phyloP scores from a whole-genome alignment of 169 alveolate species.

The Eimeria zaria region DNA sequence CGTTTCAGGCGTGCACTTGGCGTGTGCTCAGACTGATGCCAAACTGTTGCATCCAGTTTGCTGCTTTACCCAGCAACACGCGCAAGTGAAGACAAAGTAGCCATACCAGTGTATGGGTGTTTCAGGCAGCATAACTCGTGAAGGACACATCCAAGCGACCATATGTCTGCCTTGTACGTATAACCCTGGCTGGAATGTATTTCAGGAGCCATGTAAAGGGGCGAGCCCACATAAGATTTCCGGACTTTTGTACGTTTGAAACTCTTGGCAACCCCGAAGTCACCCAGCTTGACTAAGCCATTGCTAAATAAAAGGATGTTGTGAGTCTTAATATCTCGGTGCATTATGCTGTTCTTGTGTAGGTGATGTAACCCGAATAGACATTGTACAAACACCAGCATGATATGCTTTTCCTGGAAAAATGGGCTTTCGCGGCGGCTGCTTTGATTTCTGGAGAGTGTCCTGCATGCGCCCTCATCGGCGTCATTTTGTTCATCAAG shows the following conservation, averaged over 20 bases:
- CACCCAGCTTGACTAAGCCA: conserved; percentile 94
- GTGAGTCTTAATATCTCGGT: conserved; percentile 96
- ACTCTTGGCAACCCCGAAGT: conserved; percentile 97
- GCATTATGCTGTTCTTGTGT: conserved; percentile 95
- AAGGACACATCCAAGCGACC: conserved; percentile 97
- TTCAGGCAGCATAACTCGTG: conserved; percentile 93
- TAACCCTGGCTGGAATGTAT: conserved; percentile 88
- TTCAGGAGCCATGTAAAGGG: conserved; percentile 81
- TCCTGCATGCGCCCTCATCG: background rate
- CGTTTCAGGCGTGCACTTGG: background rate
- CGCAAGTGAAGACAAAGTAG: background rate
- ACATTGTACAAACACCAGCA: conserved; percentile 93
- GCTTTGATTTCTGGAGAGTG: background rate
- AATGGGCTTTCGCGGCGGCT: background rate
- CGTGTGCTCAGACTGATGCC: background rate
- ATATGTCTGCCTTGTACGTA: conserved; percentile 95
- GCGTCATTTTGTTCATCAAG: conserved; percentile 52
- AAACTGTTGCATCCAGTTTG: background rate
- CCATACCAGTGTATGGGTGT: conserved; percentile 66
- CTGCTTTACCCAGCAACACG: background rate
- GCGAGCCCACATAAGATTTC: conserved; percentile 57
- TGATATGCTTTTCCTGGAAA: conserved; percentile 55
- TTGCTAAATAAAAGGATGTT: conserved; percentile 94
- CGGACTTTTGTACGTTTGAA: conserved; percentile 87
- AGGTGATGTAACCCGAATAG: conserved; percentile 94